phyloP scores from a whole-genome alignment of 2,329 filamentous ascomycete genomes.

The Aspergillus sp. region DNA sequence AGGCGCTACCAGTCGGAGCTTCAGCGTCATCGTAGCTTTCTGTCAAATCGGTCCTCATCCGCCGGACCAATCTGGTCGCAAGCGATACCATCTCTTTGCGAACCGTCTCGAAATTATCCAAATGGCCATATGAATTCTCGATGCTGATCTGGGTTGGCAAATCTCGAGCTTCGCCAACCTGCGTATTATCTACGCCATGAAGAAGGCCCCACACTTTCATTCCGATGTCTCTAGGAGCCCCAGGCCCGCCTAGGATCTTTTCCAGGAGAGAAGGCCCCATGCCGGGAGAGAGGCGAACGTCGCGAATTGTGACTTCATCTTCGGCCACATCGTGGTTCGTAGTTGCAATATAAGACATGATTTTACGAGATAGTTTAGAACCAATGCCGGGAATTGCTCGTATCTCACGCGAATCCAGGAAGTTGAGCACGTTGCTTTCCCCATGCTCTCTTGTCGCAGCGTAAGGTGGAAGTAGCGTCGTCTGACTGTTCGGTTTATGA shows the following conservation, averaged over 20 bases:
- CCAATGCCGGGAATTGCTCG: conserved; percentile 84
- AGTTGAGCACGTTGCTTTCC: conserved; percentile 58
- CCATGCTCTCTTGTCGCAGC: conserved; percentile 26
- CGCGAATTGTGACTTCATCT: conserved; percentile 61
- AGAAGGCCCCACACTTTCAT: conserved; percentile 72
- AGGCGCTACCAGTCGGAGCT: conserved; percentile 6
- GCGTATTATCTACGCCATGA: conserved; percentile 74
- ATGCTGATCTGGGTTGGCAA: conserved; percentile 89
- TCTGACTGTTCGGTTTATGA: conserved; percentile 87
- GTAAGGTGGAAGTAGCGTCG: conserved; percentile 71
- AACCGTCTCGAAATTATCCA: conserved; percentile 66
- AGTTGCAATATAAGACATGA: conserved; percentile 39
- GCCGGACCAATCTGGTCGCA: conserved; percentile 67
- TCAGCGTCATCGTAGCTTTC: conserved; percentile 48
- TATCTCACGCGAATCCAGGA: conserved; percentile 74
- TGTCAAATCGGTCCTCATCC: conserved; percentile 77
- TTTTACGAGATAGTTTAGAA: conserved; percentile 69
- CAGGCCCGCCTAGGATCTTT: conserved; percentile 67
- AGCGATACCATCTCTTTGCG: conserved; percentile 68
- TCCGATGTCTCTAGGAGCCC: conserved; percentile 70
- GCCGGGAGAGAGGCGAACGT: conserved; percentile 62
- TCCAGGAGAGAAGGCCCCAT: conserved; percentile 68
- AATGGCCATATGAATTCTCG: conserved; percentile 80
- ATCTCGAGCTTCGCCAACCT: conserved; percentile 69
- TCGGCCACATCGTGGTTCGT: conserved; percentile 29